Percentiles rank a stretch among this genome's conserved stretches.
These are phyloP conservation scores for Nectriaceae sp. DNA, from an alignment of 2,329 filamentous ascomycete genomes.

Conservation along the genomic window DNA sequence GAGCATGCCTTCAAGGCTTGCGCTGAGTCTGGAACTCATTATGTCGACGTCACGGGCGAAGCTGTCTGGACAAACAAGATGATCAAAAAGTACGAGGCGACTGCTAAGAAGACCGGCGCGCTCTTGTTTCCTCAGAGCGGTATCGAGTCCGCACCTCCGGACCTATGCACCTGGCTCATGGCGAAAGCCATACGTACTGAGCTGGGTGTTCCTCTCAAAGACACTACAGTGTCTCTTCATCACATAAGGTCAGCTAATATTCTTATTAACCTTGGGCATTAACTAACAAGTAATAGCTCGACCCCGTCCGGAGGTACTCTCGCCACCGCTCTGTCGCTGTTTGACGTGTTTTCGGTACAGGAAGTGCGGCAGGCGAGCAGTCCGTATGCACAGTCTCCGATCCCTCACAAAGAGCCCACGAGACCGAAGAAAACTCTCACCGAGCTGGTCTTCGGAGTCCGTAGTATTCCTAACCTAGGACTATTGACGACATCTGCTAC, in stretches of 20 bases:
- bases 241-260: conserved; percentile 38
- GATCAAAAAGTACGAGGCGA: conserved; percentile 59
- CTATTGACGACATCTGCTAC: conserved; percentile 56
- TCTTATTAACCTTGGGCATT: not conserved
- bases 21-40: conserved; percentile 64
- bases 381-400: conserved; percentile 60
- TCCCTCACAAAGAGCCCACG: conserved; percentile 43
- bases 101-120: conserved; percentile 55
- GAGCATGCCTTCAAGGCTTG: conserved; percentile 63
- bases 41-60: conserved; percentile 65
- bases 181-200: conserved; percentile 52
- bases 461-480: conserved; percentile 53
- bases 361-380: conserved; percentile 47
- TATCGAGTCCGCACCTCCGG: conserved; percentile 63
- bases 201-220: conserved; percentile 50
- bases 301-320: conserved; percentile 67
- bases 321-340: conserved; percentile 62
- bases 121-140: conserved; percentile 64
- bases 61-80: conserved; percentile 58
- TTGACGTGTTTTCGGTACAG: conserved; percentile 53
- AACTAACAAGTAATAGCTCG: conserved; percentile 20
- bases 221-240: conserved; percentile 55
- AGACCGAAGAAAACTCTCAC: conserved; percentile 35
- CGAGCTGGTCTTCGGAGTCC: conserved; percentile 52
- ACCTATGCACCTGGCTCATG: conserved; percentile 58